Conservation (phyloP, 768 basidiomycete genomes). For the Kwoniella botswanensis region DNA sequence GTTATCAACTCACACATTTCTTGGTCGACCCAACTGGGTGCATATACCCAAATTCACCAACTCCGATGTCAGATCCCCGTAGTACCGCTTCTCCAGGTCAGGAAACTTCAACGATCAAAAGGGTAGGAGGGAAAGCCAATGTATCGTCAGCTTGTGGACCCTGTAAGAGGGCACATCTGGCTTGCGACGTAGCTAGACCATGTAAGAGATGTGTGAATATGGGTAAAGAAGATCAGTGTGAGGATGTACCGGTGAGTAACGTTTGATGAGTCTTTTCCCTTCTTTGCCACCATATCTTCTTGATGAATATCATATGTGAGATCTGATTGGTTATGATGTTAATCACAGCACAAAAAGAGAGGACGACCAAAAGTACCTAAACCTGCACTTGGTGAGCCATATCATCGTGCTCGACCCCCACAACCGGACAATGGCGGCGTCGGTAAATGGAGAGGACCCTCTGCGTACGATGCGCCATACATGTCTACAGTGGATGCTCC, state of each 20-base stretch:
- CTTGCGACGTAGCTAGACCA: conserved; percentile 48
- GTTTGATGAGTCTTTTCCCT: background rate
- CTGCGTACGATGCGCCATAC: conserved; percentile 26
- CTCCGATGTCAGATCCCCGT: conserved; percentile 19
- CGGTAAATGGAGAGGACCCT: conserved; percentile 33
- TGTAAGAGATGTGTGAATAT: conserved; percentile 50
- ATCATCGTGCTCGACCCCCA: conserved; percentile 25
- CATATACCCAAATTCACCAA: conserved; percentile 10
- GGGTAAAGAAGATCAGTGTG: conserved; percentile 48
- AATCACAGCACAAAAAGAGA: conserved; percentile 47
- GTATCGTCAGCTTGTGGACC: conserved; percentile 50
- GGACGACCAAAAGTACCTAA: conserved; percentile 46
- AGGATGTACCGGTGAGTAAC: conserved; percentile 53
- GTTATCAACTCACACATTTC: background rate
- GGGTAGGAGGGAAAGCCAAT: conserved; percentile 46
- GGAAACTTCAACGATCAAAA: conserved; percentile 27
- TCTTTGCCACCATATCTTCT: background rate
- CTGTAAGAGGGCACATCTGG: conserved; percentile 51
- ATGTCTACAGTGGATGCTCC: conserved; percentile 25
- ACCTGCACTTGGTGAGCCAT: conserved; percentile 34
- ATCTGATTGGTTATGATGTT: background rate
- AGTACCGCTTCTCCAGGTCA: conserved; percentile 23
- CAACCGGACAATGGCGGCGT: conserved; percentile 14
- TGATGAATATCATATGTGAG: background rate
- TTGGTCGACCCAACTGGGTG: background rate